phyloP scores from a whole-genome alignment of 2,329 filamentous ascomycete genomes.

The Sarocladiaceae sp. region DNA sequence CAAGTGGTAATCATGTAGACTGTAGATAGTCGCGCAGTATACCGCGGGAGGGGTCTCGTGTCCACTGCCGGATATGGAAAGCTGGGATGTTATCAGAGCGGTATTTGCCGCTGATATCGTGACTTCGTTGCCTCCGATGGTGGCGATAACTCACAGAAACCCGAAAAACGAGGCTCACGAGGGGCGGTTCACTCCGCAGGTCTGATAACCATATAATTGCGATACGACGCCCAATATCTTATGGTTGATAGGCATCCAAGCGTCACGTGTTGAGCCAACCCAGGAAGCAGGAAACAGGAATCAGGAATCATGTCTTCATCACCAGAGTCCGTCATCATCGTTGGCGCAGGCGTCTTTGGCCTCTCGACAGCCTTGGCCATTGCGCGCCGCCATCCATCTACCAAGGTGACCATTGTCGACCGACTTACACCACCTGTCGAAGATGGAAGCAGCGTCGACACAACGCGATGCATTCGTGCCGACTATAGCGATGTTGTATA shows the following conservation, averaged over 20 bases:
- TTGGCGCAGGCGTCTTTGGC: constrained; percentile 12
- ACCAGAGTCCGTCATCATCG: constrained; percentile 10
- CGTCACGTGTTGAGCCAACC: background rate
- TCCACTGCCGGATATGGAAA: background rate
- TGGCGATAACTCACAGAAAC: no score
- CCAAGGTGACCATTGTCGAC: constrained; percentile 10
- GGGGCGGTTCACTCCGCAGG: no score
- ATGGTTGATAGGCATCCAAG: background rate
- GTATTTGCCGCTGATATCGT: background rate
- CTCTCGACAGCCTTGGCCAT: constrained; percentile 11
- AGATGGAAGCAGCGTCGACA: constrained; percentile 12
- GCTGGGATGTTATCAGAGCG: background rate
- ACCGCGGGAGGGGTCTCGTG: no score
- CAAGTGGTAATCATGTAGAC: background rate
- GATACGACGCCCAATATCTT: background rate
- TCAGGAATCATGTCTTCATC: background rate
- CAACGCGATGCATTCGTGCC: constrained; percentile 11
- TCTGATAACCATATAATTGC: background rate
- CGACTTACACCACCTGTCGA: constrained; percentile 11
- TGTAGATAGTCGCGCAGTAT: background rate
- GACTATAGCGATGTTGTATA: constrained; percentile 20
- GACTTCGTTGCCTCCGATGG: background rate
- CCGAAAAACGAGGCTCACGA: no score
- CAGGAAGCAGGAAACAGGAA: no score
- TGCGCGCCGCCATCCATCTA: background rate